Conservation (phyloP, 768 basidiomycete species). For the Pleurotus giganteus region DNA sequence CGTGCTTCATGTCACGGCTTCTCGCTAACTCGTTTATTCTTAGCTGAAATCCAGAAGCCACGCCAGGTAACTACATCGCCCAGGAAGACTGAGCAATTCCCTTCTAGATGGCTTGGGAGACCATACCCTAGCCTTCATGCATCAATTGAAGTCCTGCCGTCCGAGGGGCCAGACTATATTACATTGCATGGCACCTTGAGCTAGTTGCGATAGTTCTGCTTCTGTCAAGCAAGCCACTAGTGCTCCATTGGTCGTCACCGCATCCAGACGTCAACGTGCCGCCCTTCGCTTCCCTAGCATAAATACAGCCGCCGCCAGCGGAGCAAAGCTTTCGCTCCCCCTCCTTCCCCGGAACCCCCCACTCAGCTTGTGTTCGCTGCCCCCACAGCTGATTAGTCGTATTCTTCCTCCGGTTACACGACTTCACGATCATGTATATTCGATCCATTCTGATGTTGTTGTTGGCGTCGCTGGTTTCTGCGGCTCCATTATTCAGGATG, state of each 20-base stretch:
- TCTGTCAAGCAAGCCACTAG: conserved; percentile 8
- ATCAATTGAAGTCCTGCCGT: conserved; percentile 3
- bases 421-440: neutral
- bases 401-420: neutral
- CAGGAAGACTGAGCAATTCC: neutral
- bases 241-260: neutral
- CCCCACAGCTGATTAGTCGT: neutral
- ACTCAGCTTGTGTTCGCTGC: neutral
- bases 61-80: neutral
- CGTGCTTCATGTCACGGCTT: neutral
- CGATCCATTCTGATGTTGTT: conserved; percentile 2
- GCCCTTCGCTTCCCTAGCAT: neutral
- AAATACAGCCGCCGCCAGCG: neutral
- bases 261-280: neutral
- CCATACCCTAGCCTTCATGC: neutral
- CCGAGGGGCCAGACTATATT: neutral
- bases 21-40: neutral
- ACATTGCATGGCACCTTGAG: neutral
- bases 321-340: neutral
- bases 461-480: conserved; percentile 7
- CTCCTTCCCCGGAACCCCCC: neutral
- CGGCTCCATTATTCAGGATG: conserved; percentile 4
- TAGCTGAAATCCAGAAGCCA: conserved; percentile 6
- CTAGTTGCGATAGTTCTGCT: neutral
- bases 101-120: neutral